Base-by-base conservation (phyloP, 768 basidiomycete species). In the Tylopilus plumbeoviolaceoides region DNA sequence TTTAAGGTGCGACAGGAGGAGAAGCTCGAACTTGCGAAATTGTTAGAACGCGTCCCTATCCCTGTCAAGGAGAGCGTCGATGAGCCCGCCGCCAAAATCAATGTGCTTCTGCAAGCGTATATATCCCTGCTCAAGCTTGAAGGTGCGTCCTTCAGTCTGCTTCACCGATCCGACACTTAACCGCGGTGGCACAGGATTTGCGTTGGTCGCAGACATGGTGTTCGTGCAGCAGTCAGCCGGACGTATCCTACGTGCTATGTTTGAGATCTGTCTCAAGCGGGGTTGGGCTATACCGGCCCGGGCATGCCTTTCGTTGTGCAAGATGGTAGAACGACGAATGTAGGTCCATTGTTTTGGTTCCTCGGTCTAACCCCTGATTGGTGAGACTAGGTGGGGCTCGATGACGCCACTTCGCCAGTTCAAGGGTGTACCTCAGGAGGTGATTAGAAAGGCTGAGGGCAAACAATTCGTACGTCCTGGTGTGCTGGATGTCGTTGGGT, bases 341-440 rank as follows among this genome's bases (percentile, higher is more conserved):
- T 86, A 39, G 62, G 84, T 71, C 14, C 3, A 25, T 12, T 28
- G 35, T 5, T 18, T 28, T n/a, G 8, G 9, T 1, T 46, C 44
- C 7, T 2, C 36, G 18, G 18, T 10, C 9, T 1, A 6, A 23
- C 31, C 41, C 18, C 36, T 51, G 33, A 48, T 30, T 36, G 20
- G 52, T 36, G 39, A 59, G 18, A 43, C 27, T 50, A 94, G 91
- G 89, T 98, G 95, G 95, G 85, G 85, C 31, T 94, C 94, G 0
- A 98, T 98, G 95, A 94, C 95, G 0, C 95, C 95, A 8, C 78
- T 98, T 35, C 82, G 97, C 35, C 97, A 99, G 67, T 98, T 98
- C 78, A 92, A 87, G 68, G 87, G 88, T 59, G 86, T 95, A 0
- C 95, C 93, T 0, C 68, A 78, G 18, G 91, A 95, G 44, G 85